Base-by-base conservation (phyloP, 1,284 basidiomycete genomes). In the Ceratobasidium sp. region DNA sequence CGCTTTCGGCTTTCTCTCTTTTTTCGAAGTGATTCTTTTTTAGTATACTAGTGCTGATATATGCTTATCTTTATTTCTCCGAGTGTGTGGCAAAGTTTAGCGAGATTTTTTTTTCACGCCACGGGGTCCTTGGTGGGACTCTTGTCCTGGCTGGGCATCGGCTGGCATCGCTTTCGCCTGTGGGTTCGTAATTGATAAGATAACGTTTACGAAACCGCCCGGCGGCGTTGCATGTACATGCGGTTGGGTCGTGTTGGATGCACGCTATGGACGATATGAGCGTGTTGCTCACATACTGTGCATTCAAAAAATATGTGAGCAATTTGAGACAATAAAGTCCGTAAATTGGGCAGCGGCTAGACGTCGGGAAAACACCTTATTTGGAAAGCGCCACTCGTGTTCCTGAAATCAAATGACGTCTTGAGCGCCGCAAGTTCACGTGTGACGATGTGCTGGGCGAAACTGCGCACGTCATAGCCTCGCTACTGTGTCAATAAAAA, bases 41-140 rank as follows among this genome's bases (percentile, higher is more conserved):
- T n/a, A 71, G 53, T 71, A 71, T 71, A 71, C 26, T 71, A 58
- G 28, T 28, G 54, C 54, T 58, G 54, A 58, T 58, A 68, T 47
- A 71, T 71, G 68, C 35, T 71, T 71, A 71, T 71, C 68, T 60
- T 71, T 71, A 71, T 71, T 53, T 39, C 51, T 31, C 51, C 51
- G 49, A 53, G 47, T 28, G 35, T 68, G 31, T n/a, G n/a, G 33
- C 49, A 28, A 17, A 26, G n/a, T 67, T 39, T 51, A n/a, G n/a
- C n/a, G n/a, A n/a, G n/a, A n/a, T n/a, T n/a, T n/a, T n/a, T n/a
- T n/a, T n/a, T 58, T 58, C 13, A 28, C 28, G 54, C 54, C 54
- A 37, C 66, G 66, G 66, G 66, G 66, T 68, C 66, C 66, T 6
- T n/a, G 33, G 47, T 68, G 66, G 66, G 28, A 68, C 66, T 39